phyloP scores from a whole-genome alignment of 495 filamentous ascomycete genomes.

The Melanomma pulvis-pyrius region DNA sequence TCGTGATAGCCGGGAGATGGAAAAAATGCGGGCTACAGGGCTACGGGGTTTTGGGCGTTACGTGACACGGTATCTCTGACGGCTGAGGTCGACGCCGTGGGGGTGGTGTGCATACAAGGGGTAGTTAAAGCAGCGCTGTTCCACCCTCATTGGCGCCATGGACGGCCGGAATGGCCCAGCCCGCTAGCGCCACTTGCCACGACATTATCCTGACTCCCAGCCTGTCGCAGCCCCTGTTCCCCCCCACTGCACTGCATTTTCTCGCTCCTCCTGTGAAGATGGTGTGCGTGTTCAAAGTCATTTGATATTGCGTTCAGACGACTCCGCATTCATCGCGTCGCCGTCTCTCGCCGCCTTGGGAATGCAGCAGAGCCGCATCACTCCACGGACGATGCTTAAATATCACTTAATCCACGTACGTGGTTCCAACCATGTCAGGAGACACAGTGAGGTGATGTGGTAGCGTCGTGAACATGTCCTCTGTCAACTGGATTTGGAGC shows the following conservation, averaged over 20 bases:
- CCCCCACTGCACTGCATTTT: neutral
- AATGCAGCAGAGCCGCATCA: constrained; percentile 9
- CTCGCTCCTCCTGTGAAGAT: neutral
- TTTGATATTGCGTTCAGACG: neutral
- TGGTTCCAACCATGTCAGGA: neutral
- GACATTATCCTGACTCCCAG: neutral
- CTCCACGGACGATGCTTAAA: neutral
- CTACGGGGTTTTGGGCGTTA: too few relatives aligned
- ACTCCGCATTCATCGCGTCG: neutral
- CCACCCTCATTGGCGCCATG: neutral
- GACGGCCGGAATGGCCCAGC: neutral
- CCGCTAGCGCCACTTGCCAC: neutral
- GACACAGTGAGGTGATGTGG: constrained; percentile 1
- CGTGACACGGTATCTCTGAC: too few relatives aligned
- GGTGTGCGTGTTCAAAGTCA: neutral
- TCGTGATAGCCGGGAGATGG: neutral
- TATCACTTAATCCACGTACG: neutral
- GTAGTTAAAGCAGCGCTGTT: neutral
- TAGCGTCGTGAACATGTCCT: constrained; percentile 4
- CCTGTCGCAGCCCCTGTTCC: neutral
- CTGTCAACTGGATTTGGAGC: neutral
- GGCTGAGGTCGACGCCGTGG: too few relatives aligned
- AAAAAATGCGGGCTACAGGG: neutral
- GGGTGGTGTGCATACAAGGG: neutral
- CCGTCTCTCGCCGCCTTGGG: too few relatives aligned